phyloP scores from a whole-genome alignment of 2,329 filamentous ascomycete genomes.

The Didymella sp. region DNA sequence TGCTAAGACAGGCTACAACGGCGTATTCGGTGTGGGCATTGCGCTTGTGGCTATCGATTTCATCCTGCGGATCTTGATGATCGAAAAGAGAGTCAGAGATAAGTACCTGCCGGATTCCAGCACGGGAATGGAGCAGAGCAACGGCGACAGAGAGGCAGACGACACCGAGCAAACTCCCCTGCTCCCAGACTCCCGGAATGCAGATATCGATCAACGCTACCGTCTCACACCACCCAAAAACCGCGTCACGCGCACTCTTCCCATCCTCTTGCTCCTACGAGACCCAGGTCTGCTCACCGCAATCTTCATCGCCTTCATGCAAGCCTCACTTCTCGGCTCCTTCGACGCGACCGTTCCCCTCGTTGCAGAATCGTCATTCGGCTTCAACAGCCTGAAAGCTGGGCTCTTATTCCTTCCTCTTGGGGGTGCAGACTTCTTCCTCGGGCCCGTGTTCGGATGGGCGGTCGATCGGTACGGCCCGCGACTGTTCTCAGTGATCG shows the following conservation, averaged over 20 bases:
- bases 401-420: conserved; percentile 58
- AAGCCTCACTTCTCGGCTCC: conserved; percentile 50
- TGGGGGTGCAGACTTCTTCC: conserved; percentile 53
- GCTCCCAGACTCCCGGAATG: conserved; percentile 18
- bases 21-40: conserved; percentile 65
- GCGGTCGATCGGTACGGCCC: conserved; percentile 56
- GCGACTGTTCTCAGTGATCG: conserved; percentile 51
- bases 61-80: conserved; percentile 64
- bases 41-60: conserved; percentile 65
- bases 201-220: conserved; percentile 43
- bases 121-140: conserved; percentile 10
- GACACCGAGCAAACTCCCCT: conserved; percentile 38
- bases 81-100: conserved; percentile 59
- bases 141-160: conserved; percentile 20
- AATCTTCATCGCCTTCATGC: conserved; percentile 43
- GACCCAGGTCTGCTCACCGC: conserved; percentile 43
- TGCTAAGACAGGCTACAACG: conserved; percentile 63
- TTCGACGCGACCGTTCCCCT: conserved; percentile 60
- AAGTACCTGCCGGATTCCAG: conserved; percentile 45
- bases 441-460: conserved; percentile 58
- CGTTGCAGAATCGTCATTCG: conserved; percentile 52
- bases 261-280: conserved; percentile 56
- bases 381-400: conserved; percentile 53
- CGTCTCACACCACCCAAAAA: conserved; percentile 54
- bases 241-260: conserved; percentile 51